Conservation (phyloP, 257 asterid species). For the Prunella vulgaris region DNA sequence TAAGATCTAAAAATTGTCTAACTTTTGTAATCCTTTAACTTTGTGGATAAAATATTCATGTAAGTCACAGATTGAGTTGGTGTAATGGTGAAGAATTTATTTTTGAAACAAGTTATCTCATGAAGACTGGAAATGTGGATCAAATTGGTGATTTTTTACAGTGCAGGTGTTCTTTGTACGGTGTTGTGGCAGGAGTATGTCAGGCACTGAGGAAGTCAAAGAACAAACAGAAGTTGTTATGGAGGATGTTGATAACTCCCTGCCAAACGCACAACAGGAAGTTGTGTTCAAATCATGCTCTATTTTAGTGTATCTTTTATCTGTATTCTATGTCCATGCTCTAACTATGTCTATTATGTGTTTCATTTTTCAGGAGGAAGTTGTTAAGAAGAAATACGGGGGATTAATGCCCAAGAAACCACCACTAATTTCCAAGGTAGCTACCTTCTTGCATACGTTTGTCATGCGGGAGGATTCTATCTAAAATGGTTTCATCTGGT, state of each 20-base stretch:
- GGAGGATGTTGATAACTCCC: slow-evolving; percentile 46
- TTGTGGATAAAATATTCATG: not conserved
- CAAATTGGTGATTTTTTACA: slow-evolving; percentile 5
- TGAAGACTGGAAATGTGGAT: slow-evolving; percentile 3
- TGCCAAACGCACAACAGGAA: slow-evolving; percentile 52
- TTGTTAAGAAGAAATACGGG: slow-evolving; percentile 81
- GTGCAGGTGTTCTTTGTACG: slow-evolving; percentile 25
- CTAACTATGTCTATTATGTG: not conserved
- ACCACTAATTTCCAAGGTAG: slow-evolving; percentile 88
- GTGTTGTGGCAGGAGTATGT: slow-evolving; percentile 42
- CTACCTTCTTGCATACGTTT: slow-evolving; percentile 5
- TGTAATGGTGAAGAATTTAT: no score
- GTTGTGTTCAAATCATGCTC: slow-evolving; percentile 36
- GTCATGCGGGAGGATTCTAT: slow-evolving; percentile 8
- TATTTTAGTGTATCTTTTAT: not conserved
- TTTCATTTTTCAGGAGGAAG: slow-evolving; percentile 53
- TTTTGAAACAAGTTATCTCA: not conserved
- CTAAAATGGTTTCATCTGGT: slow-evolving; percentile 11
- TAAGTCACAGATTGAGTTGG: not conserved
- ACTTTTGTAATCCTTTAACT: not conserved
- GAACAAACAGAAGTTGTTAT: slow-evolving; percentile 38
- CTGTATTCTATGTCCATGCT: slow-evolving; percentile 5
- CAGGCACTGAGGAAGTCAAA: slow-evolving; percentile 63
- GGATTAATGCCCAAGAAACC: slow-evolving; percentile 92
- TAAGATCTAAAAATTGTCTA: slow-evolving; percentile 1